A percentile compares a stretch with the other conserved stretches of the same genome.
These are phyloP conservation scores for Saturnispora saitoi DNA, from an alignment of 805 yeast species.

Conservation along the genomic window DNA sequence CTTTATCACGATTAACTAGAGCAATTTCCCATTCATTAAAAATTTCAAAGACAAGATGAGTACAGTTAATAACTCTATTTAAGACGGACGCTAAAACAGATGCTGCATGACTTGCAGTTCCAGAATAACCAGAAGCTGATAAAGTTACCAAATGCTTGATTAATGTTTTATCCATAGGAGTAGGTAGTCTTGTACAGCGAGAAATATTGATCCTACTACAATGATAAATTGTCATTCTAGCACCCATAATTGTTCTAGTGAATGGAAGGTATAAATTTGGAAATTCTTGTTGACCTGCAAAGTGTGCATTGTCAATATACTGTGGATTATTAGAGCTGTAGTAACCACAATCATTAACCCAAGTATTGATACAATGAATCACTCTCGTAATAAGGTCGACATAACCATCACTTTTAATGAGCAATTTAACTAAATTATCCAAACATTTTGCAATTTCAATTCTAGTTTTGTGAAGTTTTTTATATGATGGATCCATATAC, in stretches of 20 bases:
- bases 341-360: constrained; percentile 35
- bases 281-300: constrained; percentile 43
- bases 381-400: constrained; percentile 53
- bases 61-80: constrained; percentile 54
- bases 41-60: constrained; percentile 40
- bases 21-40: constrained; percentile 38
- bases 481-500: constrained; percentile 34
- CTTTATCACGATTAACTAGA: constrained; percentile 39
- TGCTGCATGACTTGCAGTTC: constrained; percentile 65
- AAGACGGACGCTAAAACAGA: constrained; percentile 56
- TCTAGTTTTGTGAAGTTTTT: constrained; percentile 51
- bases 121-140: constrained; percentile 62
- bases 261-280: constrained; percentile 57
- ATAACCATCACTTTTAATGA: constrained; percentile 51
- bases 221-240: constrained; percentile 66
- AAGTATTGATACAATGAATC: constrained; percentile 57
- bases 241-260: constrained; percentile 72
- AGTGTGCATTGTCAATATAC: constrained; percentile 31
- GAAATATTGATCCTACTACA: constrained; percentile 63
- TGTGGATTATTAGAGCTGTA: constrained; percentile 23
- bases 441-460: constrained; percentile 43
- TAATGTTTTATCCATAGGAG: constrained; percentile 52
- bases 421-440: constrained; percentile 44
- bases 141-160: constrained; percentile 56
- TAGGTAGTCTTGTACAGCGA: constrained; percentile 64